A percentile compares a stretch with the other conserved stretches of the same genome.
These are phyloP conservation scores for Boletus patriciae DNA, from an alignment of 768 basidiomycete species.

Conservation along the genomic window DNA sequence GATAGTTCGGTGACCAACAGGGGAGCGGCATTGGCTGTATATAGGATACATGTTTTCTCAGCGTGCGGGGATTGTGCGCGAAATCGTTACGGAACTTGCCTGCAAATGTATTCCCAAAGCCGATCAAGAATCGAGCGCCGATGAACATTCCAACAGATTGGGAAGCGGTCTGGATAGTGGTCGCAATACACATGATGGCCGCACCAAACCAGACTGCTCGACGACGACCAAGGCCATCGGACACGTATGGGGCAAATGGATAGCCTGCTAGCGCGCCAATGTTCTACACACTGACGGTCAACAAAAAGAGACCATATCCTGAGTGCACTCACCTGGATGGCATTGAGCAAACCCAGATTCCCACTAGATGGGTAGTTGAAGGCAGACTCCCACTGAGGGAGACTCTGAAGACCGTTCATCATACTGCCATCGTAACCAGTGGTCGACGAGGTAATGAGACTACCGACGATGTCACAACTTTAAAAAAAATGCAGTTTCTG, in stretches of 20 bases:
- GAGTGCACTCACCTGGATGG: constrained; percentile 55
- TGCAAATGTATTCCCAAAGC: constrained; percentile 74
- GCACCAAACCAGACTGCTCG: constrained; percentile 67
- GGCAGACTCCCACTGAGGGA: constrained; percentile 62
- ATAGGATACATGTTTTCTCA: background rate
- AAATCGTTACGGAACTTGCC: constrained; percentile 34
- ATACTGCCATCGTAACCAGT: constrained; percentile 77
- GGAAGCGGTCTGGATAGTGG: constrained; percentile 66
- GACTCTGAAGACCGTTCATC: constrained; percentile 78
- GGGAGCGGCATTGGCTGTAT: constrained; percentile 66
- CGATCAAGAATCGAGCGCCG: constrained; percentile 74
- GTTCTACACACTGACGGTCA: constrained; percentile 43
- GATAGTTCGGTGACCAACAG: constrained; percentile 82
- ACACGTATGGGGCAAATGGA: constrained; percentile 68
- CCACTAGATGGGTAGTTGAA: constrained; percentile 58
- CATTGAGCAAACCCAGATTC: constrained; percentile 66
- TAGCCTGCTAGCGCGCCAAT: constrained; percentile 70
- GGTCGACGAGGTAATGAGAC: constrained; percentile 71
- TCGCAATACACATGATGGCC: constrained; percentile 63
- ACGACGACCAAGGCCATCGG: constrained; percentile 71
- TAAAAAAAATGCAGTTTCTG: background rate
- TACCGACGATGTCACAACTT: constrained; percentile 19
- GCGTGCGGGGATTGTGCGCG: too few relatives aligned
- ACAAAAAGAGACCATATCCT: background rate
- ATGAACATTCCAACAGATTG: constrained; percentile 79